Base-by-base conservation (phyloP, 371 early-diverging fungal species). In the Dipsacomyces acuminosporus region DNA sequence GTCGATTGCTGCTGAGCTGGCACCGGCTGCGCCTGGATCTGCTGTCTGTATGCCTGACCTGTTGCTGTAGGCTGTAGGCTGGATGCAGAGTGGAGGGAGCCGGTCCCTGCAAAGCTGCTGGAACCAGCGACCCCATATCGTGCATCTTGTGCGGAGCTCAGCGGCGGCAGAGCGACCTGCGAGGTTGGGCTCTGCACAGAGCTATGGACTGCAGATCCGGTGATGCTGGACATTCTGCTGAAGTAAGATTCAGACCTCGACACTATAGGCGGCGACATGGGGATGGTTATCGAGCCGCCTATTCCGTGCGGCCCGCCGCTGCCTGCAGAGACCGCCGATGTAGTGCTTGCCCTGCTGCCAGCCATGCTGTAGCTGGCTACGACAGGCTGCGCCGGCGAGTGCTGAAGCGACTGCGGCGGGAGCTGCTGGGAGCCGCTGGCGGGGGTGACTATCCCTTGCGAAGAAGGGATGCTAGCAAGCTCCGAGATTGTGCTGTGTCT, bases 241-340 rank as follows among this genome's bases (percentile, higher is more conserved):
- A 54, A 63, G 41, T 54, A 67, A 11, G 63, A 22, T 15, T 63
- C 64, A 0, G 58, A n/a, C 3, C 67, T 34, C 1, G 56, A 57
- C 15, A 19, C 25, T 7, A 58, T 50, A 7, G 58, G 67, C n/a
- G 67, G 67, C 34, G 67, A 67, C 45, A 63, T 67, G 40, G 67
- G 67, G 15, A 67, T 67, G 45, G 57, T 67, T 17, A 67, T 67
- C 11, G 69, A 57, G 5, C 54, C 64, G 9, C 49, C 24, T n/a
- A 45, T 33, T 7, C 54, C 24, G 22, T 45, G 53, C 34, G 52
- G 33, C n/a, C 43, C 48, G 48, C 35, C 25, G n/a, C 43, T 41
- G 33, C 33, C 20, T 13, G 13, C 17, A 22, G 19, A 20, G 44
- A 14, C 20, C 21, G 47, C 35, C 9, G 35, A 33, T 33, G 22